Conservation (phyloP, 176 grass and related monocot genomes). For the Hordeum vulgare region MorexV3_pseudomolecules_assembly NC_058522.1:567852613-567853112, state of each 20-base stretch:
- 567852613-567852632: slow-evolving; percentile 54
- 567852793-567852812: neutral
- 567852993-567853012: neutral
- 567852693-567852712: neutral
- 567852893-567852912: neutral
- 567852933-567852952: too few relatives aligned
- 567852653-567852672: neutral
- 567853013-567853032: neutral
- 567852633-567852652: neutral
- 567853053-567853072: neutral
- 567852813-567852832: neutral
- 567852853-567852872: neutral
- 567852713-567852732: neutral
- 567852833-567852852: neutral
- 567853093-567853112: neutral
- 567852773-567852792: neutral
- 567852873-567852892: neutral
- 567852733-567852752: neutral
- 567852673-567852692: neutral
- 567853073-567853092: neutral
- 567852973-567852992: neutral
- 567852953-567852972: neutral
- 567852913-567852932: neutral
- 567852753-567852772: neutral
- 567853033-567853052: neutral